These are phyloP conservation scores for Nosema muscidifuracis DNA, from an alignment of 371 early-diverging fungal genomes.

Conservation along the genomic window DNA sequence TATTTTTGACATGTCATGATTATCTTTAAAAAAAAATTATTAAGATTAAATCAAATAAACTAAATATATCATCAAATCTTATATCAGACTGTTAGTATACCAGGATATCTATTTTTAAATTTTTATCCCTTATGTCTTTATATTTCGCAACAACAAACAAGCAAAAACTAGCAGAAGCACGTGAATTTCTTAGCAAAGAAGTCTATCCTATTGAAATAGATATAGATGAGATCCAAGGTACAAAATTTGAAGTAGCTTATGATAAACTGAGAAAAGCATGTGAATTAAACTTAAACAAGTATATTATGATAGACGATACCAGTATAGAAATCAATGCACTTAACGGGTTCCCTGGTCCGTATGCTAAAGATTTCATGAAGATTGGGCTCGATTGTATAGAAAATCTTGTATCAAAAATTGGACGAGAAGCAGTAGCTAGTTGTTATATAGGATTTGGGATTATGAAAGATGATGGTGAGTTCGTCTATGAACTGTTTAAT, in stretches of 20 bases:
- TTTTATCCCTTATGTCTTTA: constrained; percentile 33
- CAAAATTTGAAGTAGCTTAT: constrained; percentile 24
- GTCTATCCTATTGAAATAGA: constrained; percentile 16
- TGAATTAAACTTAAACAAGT: not conserved
- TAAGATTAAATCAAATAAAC: too few relatives aligned
- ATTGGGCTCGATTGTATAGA: constrained; percentile 32
- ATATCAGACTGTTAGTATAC: too few relatives aligned
- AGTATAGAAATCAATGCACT: constrained; percentile 33
- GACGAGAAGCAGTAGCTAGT: constrained; percentile 2
- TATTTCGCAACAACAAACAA: constrained; percentile 24
- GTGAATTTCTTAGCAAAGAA: not conserved
- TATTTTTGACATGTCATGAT: too few relatives aligned
- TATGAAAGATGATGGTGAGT: not conserved
- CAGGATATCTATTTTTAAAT: too few relatives aligned
- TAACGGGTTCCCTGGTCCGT: constrained; percentile 51
- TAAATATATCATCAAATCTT: too few relatives aligned
- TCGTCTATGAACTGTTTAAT: constrained; percentile 6
- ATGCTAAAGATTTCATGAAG: constrained; percentile 45
- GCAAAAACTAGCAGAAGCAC: constrained; percentile 11
- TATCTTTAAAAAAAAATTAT: too few relatives aligned
- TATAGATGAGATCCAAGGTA: constrained; percentile 48
- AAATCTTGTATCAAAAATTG: constrained; percentile 34
- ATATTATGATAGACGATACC: constrained; percentile 40
- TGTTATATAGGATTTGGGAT: constrained; percentile 25
- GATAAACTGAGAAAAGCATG: constrained; percentile 31